phyloP scores from a whole-genome alignment of 2,329 filamentous ascomycete genomes.

The Catunica adiposa region DNA sequence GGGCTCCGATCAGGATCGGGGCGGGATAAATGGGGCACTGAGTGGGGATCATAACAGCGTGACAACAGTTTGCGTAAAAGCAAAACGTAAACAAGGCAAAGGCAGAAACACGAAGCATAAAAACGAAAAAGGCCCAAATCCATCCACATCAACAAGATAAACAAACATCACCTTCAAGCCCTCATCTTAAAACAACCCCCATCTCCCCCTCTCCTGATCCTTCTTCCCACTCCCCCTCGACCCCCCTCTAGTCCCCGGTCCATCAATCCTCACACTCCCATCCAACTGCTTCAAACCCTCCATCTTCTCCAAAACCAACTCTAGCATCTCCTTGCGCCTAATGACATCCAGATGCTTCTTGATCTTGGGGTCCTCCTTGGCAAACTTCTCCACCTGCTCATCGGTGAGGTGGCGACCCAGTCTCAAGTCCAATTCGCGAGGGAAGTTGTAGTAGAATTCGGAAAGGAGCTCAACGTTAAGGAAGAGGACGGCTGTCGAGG shows the following conservation, averaged over 20 bases:
- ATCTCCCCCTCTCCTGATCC: slow-evolving; percentile 29
- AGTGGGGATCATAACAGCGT: not conserved
- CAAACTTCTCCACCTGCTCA: slow-evolving; percentile 74
- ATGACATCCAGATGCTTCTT: slow-evolving; percentile 82
- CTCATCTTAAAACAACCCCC: slow-evolving; percentile 30
- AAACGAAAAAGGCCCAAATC: not conserved
- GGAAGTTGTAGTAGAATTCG: slow-evolving; percentile 97
- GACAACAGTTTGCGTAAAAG: not conserved
- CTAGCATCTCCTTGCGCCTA: slow-evolving; percentile 75
- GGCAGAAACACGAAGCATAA: not conserved
- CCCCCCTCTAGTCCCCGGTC: not conserved
- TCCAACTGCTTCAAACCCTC: slow-evolving; percentile 76
- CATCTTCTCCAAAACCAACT: slow-evolving; percentile 91
- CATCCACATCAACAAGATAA: not conserved
- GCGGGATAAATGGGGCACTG: not conserved
- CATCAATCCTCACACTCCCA: slow-evolving; percentile 25
- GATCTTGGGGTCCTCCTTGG: slow-evolving; percentile 83
- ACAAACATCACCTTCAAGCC: slow-evolving; percentile 1
- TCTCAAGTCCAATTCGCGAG: slow-evolving; percentile 72
- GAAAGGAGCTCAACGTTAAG: slow-evolving; percentile 91
- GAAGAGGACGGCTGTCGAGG: slow-evolving; percentile 88
- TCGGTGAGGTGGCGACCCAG: slow-evolving; percentile 66
- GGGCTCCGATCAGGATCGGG: no score
- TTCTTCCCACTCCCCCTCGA: slow-evolving; percentile 13
- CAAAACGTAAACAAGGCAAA: not conserved